Base-by-base conservation (phyloP, 2,329 filamentous ascomycete species). In the Fusarium annulatum region DNA sequence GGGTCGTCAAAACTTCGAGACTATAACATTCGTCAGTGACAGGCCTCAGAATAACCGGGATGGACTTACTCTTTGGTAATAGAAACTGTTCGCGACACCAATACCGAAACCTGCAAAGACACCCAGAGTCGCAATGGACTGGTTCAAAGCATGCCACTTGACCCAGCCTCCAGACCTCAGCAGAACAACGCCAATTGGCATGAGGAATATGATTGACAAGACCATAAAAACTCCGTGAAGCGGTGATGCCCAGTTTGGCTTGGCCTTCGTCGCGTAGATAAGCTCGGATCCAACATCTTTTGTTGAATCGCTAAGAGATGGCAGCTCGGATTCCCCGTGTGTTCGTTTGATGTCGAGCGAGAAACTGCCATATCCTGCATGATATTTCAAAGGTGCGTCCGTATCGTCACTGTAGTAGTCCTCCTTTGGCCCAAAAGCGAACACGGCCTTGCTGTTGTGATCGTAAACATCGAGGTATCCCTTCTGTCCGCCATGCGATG, bases 111-210 rank as follows among this genome's bases (percentile, higher is more conserved):
- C 90, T 21, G 85, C 77, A 11, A 90, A 76, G 14, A 86, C 84
- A 21, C 88, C 76, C 7, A 86, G 61, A 28, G 87, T 76, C 18
- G 86, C 89, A 28, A 88, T 69, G 2, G 78, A 78, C 80, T 92
- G 89, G 65, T 87, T 86, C 26, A 86, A 72, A 42, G 83, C 88
- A 78, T 92, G 90, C 84, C 86, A 88, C 66, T 84, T 85, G 4
- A 88, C 85, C 79, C 84, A 86, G 38, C 85, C 83, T 15, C 88
- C 83, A 6, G 89, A 77, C 4, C 88, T 82, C 52, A 91, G 78
- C 33, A 90, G 80, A 30, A 90, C 73, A 18, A 88, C 82, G 3
- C 90, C 90, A 15, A 88, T 69, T 2, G 90, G 90, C 77, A 90
- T 86, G 52, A 91, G 73, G 21, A 86, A 84, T 6, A 90, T 81